Evolutionary conservation across 2,329 filamentous ascomycete genomes (phyloP).

Genomic region (Fusarium subtropicale): DNA sequence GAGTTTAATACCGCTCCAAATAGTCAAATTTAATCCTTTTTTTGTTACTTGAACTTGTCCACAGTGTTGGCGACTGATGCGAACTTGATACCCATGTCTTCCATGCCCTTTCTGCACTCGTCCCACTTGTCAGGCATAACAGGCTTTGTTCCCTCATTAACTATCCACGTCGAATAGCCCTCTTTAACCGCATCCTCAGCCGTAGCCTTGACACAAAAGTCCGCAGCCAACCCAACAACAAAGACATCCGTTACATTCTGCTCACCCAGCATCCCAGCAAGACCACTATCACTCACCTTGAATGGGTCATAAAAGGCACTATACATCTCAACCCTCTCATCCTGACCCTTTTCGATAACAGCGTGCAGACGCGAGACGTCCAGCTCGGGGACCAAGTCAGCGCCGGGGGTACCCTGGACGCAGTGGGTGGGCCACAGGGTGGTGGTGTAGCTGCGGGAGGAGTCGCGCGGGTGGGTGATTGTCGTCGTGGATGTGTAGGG

Average conservation of each 20-base stretch:
- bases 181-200: constrained; percentile 80
- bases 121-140: constrained; percentile 74
- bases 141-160: constrained; percentile 81
- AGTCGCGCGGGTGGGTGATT: constrained; percentile 75
- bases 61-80: constrained; percentile 56
- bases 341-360: constrained; percentile 82
- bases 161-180: constrained; percentile 80
- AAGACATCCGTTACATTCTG: constrained; percentile 80
- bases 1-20: constrained; percentile 30
- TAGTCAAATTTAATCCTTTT: constrained; percentile 39
- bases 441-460: constrained; percentile 71
- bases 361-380: constrained; percentile 68
- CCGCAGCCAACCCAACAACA: constrained; percentile 85
- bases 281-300: constrained; percentile 69
- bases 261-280: constrained; percentile 68
- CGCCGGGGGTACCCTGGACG: constrained; percentile 78
- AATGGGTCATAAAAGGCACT: constrained; percentile 90
- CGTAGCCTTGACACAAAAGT: constrained; percentile 88
- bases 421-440: constrained; percentile 93
- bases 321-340: constrained; percentile 88
- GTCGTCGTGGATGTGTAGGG: constrained; percentile 75
- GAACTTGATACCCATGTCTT: constrained; percentile 69
- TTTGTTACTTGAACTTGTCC: constrained; percentile 36
- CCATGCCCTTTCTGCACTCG: constrained; percentile 64
- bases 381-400: constrained; percentile 79